Percentiles rank a stretch among this genome's conserved stretches.
Conservation (phyloP, 257 asterid species). For the Rehmannia glutinosa region DNA sequence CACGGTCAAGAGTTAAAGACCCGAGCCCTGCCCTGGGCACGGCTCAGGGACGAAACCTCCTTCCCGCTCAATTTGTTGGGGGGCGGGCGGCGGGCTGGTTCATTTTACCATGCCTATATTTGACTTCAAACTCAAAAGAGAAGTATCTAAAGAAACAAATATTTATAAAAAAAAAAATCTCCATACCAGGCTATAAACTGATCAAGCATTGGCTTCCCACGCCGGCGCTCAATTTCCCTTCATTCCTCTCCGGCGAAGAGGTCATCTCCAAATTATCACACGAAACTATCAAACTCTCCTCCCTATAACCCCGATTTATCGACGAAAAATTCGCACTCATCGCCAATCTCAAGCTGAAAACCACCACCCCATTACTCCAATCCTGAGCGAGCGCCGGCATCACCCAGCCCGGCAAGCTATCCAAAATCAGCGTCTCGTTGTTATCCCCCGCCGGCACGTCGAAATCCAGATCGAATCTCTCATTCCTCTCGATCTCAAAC, state of each 20-base stretch:
- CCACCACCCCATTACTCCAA: conserved; percentile 4
- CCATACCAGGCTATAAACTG: not conserved
- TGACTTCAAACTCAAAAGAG: too few relatives aligned
- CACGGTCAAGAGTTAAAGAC: too few relatives aligned
- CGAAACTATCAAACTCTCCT: conserved; percentile 18
- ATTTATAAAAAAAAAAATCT: too few relatives aligned
- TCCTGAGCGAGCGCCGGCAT: not conserved
- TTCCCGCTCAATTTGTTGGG: too few relatives aligned
- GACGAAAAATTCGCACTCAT: conserved; percentile 14
- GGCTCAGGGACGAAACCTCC: too few relatives aligned
- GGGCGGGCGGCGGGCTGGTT: too few relatives aligned
- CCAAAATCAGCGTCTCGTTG: not conserved
- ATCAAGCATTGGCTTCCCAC: conserved; percentile 10
- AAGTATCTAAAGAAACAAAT: too few relatives aligned
- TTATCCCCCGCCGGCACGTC: not conserved
- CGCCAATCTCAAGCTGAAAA: conserved; percentile 27
- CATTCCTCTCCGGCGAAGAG: not conserved
- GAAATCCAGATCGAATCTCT: not conserved
- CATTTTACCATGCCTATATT: too few relatives aligned
- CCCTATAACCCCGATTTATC: not conserved
- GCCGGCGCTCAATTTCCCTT: conserved; percentile 24
- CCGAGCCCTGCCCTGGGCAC: too few relatives aligned
- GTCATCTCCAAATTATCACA: conserved; percentile 31
- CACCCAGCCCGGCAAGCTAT: not conserved
- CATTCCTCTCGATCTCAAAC: not conserved